phyloP scores from a whole-genome alignment of 225 moss, liverwort and hornwort genomes.

The Ulota crispa region DNA sequence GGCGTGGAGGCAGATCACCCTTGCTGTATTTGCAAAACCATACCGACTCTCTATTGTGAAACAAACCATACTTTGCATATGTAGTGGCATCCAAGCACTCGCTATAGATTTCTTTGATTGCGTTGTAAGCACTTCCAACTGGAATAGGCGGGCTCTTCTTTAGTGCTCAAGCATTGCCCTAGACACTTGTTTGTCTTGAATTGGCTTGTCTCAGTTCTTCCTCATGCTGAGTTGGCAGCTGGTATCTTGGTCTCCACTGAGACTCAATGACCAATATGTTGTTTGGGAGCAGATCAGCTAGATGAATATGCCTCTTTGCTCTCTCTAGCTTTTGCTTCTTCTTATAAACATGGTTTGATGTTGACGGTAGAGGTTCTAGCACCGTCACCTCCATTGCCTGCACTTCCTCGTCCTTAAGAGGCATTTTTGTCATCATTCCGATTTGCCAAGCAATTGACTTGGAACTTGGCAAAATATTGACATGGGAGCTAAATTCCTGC shows the following conservation, averaged over 20 bases:
- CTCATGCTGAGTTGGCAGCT: background rate
- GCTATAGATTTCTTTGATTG: conserved; percentile 6
- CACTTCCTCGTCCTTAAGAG: background rate
- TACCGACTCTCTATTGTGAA: background rate
- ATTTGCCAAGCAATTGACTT: background rate
- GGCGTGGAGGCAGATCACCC: background rate
- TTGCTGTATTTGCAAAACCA: background rate
- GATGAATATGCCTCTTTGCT: background rate
- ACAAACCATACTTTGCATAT: background rate
- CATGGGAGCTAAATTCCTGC: too few species aligned
- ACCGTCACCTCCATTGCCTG: background rate
- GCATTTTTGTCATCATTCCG: background rate
- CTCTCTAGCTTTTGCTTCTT: background rate
- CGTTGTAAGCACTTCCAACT: background rate
- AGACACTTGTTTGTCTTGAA: background rate
- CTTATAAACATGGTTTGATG: background rate
- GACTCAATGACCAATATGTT: background rate
- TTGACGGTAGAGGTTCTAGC: background rate
- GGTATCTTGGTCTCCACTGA: background rate
- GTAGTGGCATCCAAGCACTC: background rate
- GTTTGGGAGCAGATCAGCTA: background rate
- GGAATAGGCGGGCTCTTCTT: background rate
- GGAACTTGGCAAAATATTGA: background rate
- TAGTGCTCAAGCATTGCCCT: background rate
- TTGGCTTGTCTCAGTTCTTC: background rate